Percentiles rank a stretch among this genome's conserved stretches.
Conservation (phyloP, 2,329 filamentous ascomycete species). For the Epichloe aotearoae region DNA sequence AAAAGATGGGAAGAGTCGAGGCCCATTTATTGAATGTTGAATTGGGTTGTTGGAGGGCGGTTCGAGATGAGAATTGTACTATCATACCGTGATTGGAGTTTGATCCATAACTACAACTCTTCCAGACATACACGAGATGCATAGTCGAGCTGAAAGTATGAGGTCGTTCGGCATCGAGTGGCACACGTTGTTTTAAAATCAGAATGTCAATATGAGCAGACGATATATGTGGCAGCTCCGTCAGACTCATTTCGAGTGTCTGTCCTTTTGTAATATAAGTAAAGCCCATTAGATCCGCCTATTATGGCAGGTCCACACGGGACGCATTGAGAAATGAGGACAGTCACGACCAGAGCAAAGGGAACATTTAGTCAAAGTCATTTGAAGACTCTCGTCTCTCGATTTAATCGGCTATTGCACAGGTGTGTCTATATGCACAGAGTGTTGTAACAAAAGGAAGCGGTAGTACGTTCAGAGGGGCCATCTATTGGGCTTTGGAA, state of each 20-base stretch:
- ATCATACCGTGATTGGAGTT: not conserved
- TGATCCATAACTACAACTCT: not conserved
- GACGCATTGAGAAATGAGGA: too few relatives aligned
- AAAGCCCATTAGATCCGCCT: too few relatives aligned
- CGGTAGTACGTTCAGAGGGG: constrained; percentile 20
- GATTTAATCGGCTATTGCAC: constrained; percentile 43
- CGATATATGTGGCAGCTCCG: too few relatives aligned
- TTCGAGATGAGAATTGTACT: not conserved
- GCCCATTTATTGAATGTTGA: constrained; percentile 24
- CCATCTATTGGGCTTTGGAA: constrained; percentile 49
- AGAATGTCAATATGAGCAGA: too few relatives aligned
- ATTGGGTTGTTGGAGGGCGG: not conserved
- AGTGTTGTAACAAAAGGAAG: constrained; percentile 41
- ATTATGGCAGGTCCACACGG: not conserved
- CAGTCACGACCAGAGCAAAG: not conserved
- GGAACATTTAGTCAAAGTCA: not conserved
- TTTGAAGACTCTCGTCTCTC: constrained; percentile 3
- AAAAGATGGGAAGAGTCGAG: constrained; percentile 30
- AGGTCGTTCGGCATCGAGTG: too few relatives aligned
- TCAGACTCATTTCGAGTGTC: too few relatives aligned
- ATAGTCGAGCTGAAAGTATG: too few relatives aligned
- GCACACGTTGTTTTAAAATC: too few relatives aligned
- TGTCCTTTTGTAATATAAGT: too few relatives aligned
- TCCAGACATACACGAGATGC: too few relatives aligned
- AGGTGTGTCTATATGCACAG: constrained; percentile 45